These are phyloP conservation scores for Thalassia testudinum DNA, from an alignment of 116 monocot genomes.

Conservation along the genomic window DNA sequence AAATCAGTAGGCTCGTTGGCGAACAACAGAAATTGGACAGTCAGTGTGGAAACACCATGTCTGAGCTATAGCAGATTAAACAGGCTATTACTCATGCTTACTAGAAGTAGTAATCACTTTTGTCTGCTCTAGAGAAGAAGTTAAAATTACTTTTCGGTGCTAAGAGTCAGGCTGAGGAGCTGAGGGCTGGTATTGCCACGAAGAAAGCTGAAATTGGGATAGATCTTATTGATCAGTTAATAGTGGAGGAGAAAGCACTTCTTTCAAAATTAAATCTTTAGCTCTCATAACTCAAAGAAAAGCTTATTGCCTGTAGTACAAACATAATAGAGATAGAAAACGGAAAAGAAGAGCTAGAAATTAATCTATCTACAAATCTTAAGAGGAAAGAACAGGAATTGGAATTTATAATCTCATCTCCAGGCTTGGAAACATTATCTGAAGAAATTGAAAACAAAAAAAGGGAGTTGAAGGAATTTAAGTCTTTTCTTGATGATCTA, in stretches of 20 bases:
- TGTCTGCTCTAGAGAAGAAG: conserved; percentile 78
- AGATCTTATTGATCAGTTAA: conserved; percentile 91
- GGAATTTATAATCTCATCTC: conserved; percentile 50
- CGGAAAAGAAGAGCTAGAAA: conserved; percentile 91
- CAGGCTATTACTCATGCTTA: conserved; percentile 56
- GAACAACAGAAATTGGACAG: conserved; percentile 88
- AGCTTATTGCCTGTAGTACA: conserved; percentile 69
- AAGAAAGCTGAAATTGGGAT: conserved; percentile 96
- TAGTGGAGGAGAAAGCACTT: conserved; percentile 50
- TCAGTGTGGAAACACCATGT: conserved; percentile 50
- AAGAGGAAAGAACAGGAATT: conserved; percentile 77
- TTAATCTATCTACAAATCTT: conserved; percentile 88
- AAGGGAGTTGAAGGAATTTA: conserved; percentile 47
- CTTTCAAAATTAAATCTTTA: conserved; percentile 87
- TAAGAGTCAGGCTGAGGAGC: conserved; percentile 76
- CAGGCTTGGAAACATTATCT: conserved; percentile 39
- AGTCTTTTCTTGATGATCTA: conserved; percentile 46
- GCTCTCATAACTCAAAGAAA: conserved; percentile 90
- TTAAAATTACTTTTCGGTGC: conserved; percentile 67
- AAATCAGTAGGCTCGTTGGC: conserved; percentile 62
- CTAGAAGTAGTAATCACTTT: conserved; percentile 64
- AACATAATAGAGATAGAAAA: conserved; percentile 87
- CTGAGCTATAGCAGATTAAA: conserved; percentile 74
- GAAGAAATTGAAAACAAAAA: conserved; percentile 50
- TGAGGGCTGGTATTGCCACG: conserved; percentile 80